Conservation (phyloP, 2,329 filamentous ascomycete genomes). For the Fusarium azukiicola region DNA sequence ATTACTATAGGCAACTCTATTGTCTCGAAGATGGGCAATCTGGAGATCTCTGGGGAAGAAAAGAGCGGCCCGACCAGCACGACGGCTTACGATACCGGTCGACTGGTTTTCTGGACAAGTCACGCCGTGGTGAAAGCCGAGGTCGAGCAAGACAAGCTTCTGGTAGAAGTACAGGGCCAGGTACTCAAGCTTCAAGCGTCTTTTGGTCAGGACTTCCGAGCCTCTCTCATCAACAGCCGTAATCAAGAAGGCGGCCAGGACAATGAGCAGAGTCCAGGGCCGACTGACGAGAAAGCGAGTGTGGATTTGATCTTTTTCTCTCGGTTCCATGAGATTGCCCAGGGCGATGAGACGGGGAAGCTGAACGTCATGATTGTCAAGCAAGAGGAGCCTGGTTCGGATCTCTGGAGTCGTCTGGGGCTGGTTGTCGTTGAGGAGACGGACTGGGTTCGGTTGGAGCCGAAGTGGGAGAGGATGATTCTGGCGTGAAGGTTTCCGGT, state of each 20-base stretch:
- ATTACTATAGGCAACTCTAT: not conserved
- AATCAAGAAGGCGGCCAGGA: no score
- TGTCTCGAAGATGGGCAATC: not conserved
- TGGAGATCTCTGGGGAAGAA: not conserved
- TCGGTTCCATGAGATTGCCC: not conserved
- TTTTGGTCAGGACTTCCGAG: not conserved
- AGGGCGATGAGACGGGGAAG: not conserved
- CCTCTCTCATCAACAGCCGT: no score
- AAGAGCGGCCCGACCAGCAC: not conserved
- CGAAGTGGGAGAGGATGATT: slow-evolving; percentile 22
- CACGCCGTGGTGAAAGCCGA: not conserved
- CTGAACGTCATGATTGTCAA: slow-evolving; percentile 26
- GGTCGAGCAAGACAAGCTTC: not conserved
- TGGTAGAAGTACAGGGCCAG: not conserved
- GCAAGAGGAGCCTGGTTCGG: not conserved
- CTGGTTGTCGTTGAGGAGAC: slow-evolving; percentile 10
- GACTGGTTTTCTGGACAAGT: slow-evolving; percentile 29
- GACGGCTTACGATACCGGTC: slow-evolving; percentile 10
- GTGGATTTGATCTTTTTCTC: slow-evolving; percentile 19
- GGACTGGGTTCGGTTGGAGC: slow-evolving; percentile 2
- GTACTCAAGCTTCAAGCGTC: not conserved
- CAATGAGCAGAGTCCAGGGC: not conserved
- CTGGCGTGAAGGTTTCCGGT: not conserved
- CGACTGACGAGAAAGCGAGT: no score
- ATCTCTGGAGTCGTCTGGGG: slow-evolving; percentile 27